Evolutionary conservation across 345 rosid genomes (phyloP), one percentile per base, ranked within the genome.

Genomic region (Eucalyptus virginea): DNA sequence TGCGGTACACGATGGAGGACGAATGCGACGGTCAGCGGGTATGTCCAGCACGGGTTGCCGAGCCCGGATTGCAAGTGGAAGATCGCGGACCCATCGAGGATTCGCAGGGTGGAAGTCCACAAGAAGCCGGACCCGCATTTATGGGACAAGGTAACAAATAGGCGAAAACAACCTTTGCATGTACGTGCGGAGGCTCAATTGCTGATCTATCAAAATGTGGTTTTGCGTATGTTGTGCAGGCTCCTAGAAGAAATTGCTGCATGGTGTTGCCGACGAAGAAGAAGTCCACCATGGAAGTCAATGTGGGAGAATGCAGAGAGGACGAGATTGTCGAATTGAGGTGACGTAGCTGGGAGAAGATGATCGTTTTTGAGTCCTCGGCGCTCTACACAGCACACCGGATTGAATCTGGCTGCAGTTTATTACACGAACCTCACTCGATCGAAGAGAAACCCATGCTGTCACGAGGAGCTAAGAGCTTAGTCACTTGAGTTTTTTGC

Each of bases 171-270:
- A 56, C 34, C 37, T 42, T 42, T 19, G 13, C 28, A 3, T n/a
- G 80, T 16, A 15, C 26, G 10, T 9, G 67, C n/a, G 40, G 52
- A 44, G 89, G 67, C 37, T 44, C 54, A 49, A 12, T 4, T 65
- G 51, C 40, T 77, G 10, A 26, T 81, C 52, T 16, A 44, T 52
- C n/a, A 1, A 80, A 54, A n/a, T 52, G 32, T 87, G 86, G 32
- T 62, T 47, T 88, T 72, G 72, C 40, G 45, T 13, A 47, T 89
- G 42, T 67, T 88, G 87, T 40, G 32, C 89, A 94, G 95, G 92
- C 94, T 42, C 94, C 94, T 24, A 92, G 95, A 89, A 94, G 95
- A 85, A 93, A 93, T 69, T 94, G 95, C 86, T 94, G 95, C 91
- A 89, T 92, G 92, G 91, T 94, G 19, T 10, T 90, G 81, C 89